Evolutionary conservation across 2,329 filamentous ascomycete genomes (phyloP).

Genomic region (Ilyonectria robusta): DNA sequence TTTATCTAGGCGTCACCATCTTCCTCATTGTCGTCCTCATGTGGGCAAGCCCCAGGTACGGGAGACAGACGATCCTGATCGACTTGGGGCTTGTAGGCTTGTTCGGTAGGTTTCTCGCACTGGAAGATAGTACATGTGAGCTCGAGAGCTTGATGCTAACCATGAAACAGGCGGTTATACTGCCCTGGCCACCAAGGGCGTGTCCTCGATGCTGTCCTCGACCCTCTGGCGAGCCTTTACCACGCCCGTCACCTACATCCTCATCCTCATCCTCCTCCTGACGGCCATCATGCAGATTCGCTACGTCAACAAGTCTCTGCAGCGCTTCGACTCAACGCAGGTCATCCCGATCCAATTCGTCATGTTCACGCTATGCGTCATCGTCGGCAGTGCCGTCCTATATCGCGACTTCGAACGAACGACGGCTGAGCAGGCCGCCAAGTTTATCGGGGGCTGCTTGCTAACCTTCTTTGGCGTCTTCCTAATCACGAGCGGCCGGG

Average conservation of each 20-base stretch:
- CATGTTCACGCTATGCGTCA: slow-evolving; percentile 94
- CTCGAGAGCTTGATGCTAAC: slow-evolving; percentile 25
- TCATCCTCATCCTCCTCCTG: slow-evolving; percentile 82
- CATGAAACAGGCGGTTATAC: slow-evolving; percentile 85
- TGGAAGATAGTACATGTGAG: slow-evolving; percentile 7
- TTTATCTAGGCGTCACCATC: slow-evolving; percentile 86
- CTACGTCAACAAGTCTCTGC: slow-evolving; percentile 90
- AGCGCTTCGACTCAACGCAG: slow-evolving; percentile 96
- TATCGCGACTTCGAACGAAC: slow-evolving; percentile 96
- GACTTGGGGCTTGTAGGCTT: slow-evolving; percentile 94
- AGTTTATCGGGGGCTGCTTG: slow-evolving; percentile 91
- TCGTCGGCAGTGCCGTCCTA: slow-evolving; percentile 91
- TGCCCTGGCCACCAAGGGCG: slow-evolving; percentile 95
- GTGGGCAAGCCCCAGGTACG: slow-evolving; percentile 86
- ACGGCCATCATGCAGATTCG: slow-evolving; percentile 98
- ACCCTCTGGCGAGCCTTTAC: slow-evolving; percentile 90
- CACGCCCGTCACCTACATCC: slow-evolving; percentile 90
- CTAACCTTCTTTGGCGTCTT: slow-evolving; percentile 98
- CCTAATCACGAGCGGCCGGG: slow-evolving; percentile 90
- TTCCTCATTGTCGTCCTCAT: slow-evolving; percentile 82
- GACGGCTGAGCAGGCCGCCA: slow-evolving; percentile 78
- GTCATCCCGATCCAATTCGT: slow-evolving; percentile 99
- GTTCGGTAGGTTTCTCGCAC: slow-evolving; percentile 76
- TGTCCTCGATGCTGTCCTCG: slow-evolving; percentile 94
- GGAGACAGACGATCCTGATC: slow-evolving; percentile 88